Conservation (phyloP, 2,329 filamentous ascomycete genomes). For the Calonectria hawksworthii region DNA sequence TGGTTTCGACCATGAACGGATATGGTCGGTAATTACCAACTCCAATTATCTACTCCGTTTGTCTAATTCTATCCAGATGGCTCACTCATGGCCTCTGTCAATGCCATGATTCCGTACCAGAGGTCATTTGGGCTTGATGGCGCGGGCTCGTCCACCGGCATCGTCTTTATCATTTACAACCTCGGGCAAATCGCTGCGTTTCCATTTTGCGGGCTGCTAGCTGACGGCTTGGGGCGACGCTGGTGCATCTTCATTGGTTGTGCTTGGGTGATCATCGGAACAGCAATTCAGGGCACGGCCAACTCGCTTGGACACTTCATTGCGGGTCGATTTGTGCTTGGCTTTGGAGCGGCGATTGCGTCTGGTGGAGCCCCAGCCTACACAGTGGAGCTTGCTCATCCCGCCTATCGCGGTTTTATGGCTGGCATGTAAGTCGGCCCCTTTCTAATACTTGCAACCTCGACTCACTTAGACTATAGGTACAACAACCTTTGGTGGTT, state of each 20-base stretch:
- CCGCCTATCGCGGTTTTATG: constrained; percentile 71
- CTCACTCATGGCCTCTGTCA: constrained; percentile 65
- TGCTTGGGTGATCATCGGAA: constrained; percentile 59
- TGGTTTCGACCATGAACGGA: constrained; percentile 48
- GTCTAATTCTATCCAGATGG: constrained; percentile 34
- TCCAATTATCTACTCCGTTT: background rate
- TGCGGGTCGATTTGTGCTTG: constrained; percentile 65
- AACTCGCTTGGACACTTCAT: constrained; percentile 66
- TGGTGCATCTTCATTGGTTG: constrained; percentile 67
- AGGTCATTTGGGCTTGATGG: constrained; percentile 61
- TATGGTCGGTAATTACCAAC: constrained; percentile 36
- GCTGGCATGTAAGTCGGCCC: constrained; percentile 62
- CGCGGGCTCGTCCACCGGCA: constrained; percentile 55
- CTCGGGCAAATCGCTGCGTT: constrained; percentile 29
- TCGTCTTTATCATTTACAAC: constrained; percentile 35
- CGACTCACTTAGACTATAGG: background rate
- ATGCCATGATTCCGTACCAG: constrained; percentile 66
- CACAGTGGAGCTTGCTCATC: constrained; percentile 73
- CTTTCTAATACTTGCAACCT: background rate
- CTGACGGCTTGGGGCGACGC: constrained; percentile 20
- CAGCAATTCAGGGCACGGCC: constrained; percentile 45
- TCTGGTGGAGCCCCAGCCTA: constrained; percentile 73
- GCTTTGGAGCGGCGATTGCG: constrained; percentile 71
- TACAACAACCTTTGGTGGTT: constrained; percentile 20
- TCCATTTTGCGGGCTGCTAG: constrained; percentile 13